Conservation (phyloP, 805 yeast genomes). For the Starmera amethionina region DNA sequence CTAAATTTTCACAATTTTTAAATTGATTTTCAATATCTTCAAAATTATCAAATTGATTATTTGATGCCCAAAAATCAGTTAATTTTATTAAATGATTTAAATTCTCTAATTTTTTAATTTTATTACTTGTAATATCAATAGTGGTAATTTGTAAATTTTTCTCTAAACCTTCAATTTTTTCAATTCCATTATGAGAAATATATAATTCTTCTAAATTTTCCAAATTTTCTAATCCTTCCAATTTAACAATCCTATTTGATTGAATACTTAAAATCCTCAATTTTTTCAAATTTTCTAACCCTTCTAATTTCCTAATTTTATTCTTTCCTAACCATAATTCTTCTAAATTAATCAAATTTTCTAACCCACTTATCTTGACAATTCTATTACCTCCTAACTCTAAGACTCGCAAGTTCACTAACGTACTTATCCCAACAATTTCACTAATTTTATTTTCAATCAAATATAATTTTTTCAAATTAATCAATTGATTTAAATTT, state of each 20-base stretch:
- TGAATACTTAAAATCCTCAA: slow-evolving; percentile 79
- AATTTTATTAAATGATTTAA: slow-evolving; percentile 55
- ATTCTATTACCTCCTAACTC: slow-evolving; percentile 90
- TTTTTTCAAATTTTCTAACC: slow-evolving; percentile 47
- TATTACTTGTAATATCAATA: slow-evolving; percentile 76
- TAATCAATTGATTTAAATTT: slow-evolving; percentile 53
- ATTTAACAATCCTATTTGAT: slow-evolving; percentile 65
- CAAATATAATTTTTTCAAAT: slow-evolving; percentile 64
- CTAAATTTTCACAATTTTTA: slow-evolving; percentile 50
- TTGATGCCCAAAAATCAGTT: slow-evolving; percentile 92
- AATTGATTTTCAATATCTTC: slow-evolving; percentile 61
- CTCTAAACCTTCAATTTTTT: slow-evolving; percentile 69
- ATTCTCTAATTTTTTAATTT: slow-evolving; percentile 50
- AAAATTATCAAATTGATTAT: slow-evolving; percentile 59
- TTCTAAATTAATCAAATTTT: slow-evolving; percentile 43
- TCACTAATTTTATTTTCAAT: slow-evolving; percentile 80
- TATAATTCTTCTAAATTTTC: slow-evolving; percentile 76
- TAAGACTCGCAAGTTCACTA: slow-evolving; percentile 50
- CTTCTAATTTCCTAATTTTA: slow-evolving; percentile 53
- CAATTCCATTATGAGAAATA: slow-evolving; percentile 74
- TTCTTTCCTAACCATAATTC: slow-evolving; percentile 94
- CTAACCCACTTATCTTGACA: slow-evolving; percentile 47
- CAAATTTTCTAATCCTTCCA: slow-evolving; percentile 74
- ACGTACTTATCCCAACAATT: slow-evolving; percentile 54
- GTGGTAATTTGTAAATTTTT: slow-evolving; percentile 56